Base-by-base conservation (phyloP, 2,329 filamentous ascomycete species). In the Colletotrichum tropicale region DNA sequence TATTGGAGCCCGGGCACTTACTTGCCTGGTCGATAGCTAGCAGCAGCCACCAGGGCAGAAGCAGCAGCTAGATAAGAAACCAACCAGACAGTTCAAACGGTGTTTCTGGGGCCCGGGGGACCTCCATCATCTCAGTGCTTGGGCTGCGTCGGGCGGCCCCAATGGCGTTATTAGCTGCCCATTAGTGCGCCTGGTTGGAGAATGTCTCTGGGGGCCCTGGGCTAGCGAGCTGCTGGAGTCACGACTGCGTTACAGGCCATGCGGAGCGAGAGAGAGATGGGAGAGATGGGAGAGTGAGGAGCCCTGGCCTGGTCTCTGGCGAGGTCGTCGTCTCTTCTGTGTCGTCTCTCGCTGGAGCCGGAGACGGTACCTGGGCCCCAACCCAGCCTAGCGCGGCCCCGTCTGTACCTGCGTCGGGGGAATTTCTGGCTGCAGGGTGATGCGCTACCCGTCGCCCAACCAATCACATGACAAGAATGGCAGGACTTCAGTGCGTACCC, bases 331-430 rank as follows among this genome's bases (percentile, higher is more conserved):
- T 60, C 56, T 60, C 56, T 30, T n/a, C 4, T 61, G 18, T 43
- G 38, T 48, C 38, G 38, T 21, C 24, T 24, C 21, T 38, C 34
- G 36, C 24, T n/a, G 52, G 36, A 34, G 21, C n/a, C 15, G 30
- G 55, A 26, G 34, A 68, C 32, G 72, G 62, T 72, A 75, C 69
- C 32, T 72, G 15, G 26, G 16, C 32, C 69, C 70, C 64, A 15
- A 65, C 38, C 70, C 62, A 68, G 55, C 12, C 58, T 73, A 73
- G 73, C 73, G 73, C 7, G 28, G 64, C 28, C 70, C 64, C 69
- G 43, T 73, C 70, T 72, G 73, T 75, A 73, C 73, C 73, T 75
- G 73, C 73, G 70, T 75, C 73, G 73, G 69, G 68, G 43, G 69
- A 68, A 75, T 75, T 38, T 60, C 56, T 61, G 32, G 62, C 69